phyloP scores from a whole-genome alignment of 495 filamentous ascomycete genomes.

The Tuber brumale region DNA sequence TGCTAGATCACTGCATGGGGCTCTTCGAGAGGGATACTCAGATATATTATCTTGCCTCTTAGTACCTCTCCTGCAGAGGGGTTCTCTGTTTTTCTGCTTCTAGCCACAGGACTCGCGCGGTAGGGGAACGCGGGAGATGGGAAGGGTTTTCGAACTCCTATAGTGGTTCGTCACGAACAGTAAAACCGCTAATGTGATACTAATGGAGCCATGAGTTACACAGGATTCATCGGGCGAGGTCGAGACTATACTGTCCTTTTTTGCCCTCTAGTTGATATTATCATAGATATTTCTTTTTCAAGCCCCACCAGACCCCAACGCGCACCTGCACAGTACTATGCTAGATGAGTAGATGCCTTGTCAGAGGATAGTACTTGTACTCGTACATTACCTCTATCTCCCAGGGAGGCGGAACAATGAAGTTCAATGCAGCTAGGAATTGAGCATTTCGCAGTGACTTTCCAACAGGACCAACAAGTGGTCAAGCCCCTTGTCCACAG shows the following conservation, averaged over 20 bases:
- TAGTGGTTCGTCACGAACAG: not conserved
- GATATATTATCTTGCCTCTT: not conserved
- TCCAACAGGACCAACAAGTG: not conserved
- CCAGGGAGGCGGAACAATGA: not conserved
- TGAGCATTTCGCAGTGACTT: not conserved
- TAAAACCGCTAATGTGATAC: not conserved
- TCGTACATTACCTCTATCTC: not conserved
- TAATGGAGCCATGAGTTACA: not conserved
- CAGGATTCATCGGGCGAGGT: not conserved
- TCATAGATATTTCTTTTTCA: not conserved
- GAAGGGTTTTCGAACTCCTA: not conserved
- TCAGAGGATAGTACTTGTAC: not conserved
- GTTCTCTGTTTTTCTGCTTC: not conserved
- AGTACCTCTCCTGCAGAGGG: not conserved
- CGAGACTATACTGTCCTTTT: not conserved
- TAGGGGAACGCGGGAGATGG: not conserved
- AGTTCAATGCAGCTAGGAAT: not conserved
- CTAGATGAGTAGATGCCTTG: not conserved
- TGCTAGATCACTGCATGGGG: not conserved
- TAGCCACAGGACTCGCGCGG: not conserved
- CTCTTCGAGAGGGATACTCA: not conserved
- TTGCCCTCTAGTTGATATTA: not conserved
- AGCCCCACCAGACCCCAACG: not conserved
- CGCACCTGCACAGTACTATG: not conserved
- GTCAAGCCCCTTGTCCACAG: not conserved